These are phyloP conservation scores for Candida hispaniensis DNA, from an alignment of 805 yeast genomes.

Conservation along the genomic window DNA sequence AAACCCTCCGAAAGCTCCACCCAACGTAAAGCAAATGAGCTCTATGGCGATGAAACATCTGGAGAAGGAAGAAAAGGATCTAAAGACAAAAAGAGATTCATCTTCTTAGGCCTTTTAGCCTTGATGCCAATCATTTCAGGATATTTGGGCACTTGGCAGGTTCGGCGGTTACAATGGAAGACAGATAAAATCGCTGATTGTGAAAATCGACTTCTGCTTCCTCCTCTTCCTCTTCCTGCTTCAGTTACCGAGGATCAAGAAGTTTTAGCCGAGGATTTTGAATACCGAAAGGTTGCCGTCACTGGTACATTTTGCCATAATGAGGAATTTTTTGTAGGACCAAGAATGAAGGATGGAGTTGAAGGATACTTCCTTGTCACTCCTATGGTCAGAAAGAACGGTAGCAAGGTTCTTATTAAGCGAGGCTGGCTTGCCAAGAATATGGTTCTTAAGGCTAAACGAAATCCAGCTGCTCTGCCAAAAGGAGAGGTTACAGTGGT, in stretches of 20 bases:
- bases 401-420: constrained; percentile 67
- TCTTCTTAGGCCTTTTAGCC: constrained; percentile 34
- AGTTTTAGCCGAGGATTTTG: constrained; percentile 49
- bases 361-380: constrained; percentile 73
- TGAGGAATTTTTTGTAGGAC: constrained; percentile 87
- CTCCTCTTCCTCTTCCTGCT: constrained; percentile 60
- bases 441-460: constrained; percentile 39
- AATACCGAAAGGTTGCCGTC: constrained; percentile 66
- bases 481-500: constrained; percentile 58
- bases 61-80: constrained; percentile 28
- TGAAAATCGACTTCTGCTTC: constrained; percentile 68
- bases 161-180: constrained; percentile 78
- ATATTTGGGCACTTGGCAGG: constrained; percentile 89
- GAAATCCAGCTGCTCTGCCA: constrained; percentile 60
- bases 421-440: constrained; percentile 85
- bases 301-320: constrained; percentile 74
- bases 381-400: constrained; percentile 63
- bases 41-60: constrained; percentile 6
- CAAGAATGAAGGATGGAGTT: constrained; percentile 59
- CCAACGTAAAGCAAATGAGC: constrained; percentile 15
- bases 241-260: constrained; percentile 42
- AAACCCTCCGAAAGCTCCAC: too few species aligned
- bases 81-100: constrained; percentile 24
- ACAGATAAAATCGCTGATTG: constrained; percentile 67
- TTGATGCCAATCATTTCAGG: constrained; percentile 85